Evolutionary conservation across 176 grass and related monocot species (phyloP), one percentile per base, ranked within the genome.

Genomic region (Aegilops longissima): DNA sequence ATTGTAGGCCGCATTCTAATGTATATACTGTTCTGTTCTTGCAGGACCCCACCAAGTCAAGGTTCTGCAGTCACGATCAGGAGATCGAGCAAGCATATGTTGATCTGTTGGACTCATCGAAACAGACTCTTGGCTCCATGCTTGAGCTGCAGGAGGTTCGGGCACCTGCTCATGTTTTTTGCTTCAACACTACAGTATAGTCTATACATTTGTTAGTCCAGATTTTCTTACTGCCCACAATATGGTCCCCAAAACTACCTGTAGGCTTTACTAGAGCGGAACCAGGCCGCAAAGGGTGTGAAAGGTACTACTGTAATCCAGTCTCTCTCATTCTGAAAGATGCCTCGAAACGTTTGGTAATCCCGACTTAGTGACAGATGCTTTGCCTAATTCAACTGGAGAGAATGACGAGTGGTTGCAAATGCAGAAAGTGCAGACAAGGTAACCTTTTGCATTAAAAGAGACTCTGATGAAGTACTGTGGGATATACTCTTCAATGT

Each of bases 221-320:
- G 24, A 8, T 27, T 92, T 84, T 70, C 31, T 79, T 70, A 80
- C 30, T 58, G 52, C 40, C 75, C 62, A n/a, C 4, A 61, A 80
- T 78, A 20, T 80, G 36, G 16, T 30, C 18, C 61, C 27, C 12
- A 9, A 84, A 89, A 88, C 30, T 36, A 73, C 70, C 10, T 83
- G n/a, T 84, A 98, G 95, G 90, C 91, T 92, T 87, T 98, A 81
- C 85, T 95, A 80, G 91, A 95, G 81, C 87, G 70, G 86, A 95
- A 98, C 80, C 86, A 89, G 83, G 81, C 56, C 35, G 70, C 86
- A 56, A 85, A 88, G 58, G 81, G 42, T 83, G 14, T 39, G 4
- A 70, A 72, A 76, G 84, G 69, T 83, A 61, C 45, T 70, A 49
- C 70, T 61, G 51, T 9, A 62, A 45, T 65, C 16, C 54, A 16